phyloP scores from a whole-genome alignment of 1,139 yeast species.

The Sugiyamaella pinicola region DNA sequence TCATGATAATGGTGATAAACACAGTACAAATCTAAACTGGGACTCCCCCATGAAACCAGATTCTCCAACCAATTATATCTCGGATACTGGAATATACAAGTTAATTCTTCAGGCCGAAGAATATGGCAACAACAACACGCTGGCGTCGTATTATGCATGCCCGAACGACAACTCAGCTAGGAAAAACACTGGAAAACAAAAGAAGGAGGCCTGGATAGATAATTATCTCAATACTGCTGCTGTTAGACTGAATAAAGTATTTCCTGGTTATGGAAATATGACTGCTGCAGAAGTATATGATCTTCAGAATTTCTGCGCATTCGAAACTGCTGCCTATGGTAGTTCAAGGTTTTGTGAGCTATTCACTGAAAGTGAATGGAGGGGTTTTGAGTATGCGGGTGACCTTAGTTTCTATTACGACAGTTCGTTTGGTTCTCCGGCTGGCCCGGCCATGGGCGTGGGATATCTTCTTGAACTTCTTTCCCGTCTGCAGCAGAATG shows the following conservation, averaged over 20 bases:
- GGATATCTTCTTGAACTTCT: slow-evolving; percentile 47
- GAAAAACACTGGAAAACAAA: slow-evolving; percentile 30
- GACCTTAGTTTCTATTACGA: slow-evolving; percentile 51
- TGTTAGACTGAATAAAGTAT: slow-evolving; percentile 46
- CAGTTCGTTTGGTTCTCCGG: slow-evolving; percentile 44
- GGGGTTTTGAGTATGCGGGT: slow-evolving; percentile 50
- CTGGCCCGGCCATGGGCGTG: slow-evolving; percentile 47
- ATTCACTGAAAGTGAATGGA: slow-evolving; percentile 54
- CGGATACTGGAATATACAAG: slow-evolving; percentile 32
- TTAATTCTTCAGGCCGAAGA: slow-evolving; percentile 43
- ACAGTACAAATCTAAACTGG: slow-evolving; percentile 1
- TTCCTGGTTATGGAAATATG: slow-evolving; percentile 48
- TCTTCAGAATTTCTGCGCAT: slow-evolving; percentile 52
- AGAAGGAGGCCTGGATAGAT: slow-evolving; percentile 41
- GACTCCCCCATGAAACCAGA: slow-evolving; percentile 17
- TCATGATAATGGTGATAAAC: slow-evolving; percentile 9
- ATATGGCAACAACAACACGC: slow-evolving; percentile 45
- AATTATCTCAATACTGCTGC: slow-evolving; percentile 47
- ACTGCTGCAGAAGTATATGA: slow-evolving; percentile 45
- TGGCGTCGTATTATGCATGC: slow-evolving; percentile 47
- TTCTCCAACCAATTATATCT: slow-evolving; percentile 6
- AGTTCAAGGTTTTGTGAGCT: slow-evolving; percentile 51
- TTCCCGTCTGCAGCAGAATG: slow-evolving; percentile 41
- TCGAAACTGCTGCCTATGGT: slow-evolving; percentile 54
- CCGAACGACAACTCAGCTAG: slow-evolving; percentile 39